Percentiles rank a stretch among this genome's conserved stretches.
phyloP scores from a whole-genome alignment of 1,284 basidiomycete species.

The Phellopilus nigrolimitatus region DNA sequence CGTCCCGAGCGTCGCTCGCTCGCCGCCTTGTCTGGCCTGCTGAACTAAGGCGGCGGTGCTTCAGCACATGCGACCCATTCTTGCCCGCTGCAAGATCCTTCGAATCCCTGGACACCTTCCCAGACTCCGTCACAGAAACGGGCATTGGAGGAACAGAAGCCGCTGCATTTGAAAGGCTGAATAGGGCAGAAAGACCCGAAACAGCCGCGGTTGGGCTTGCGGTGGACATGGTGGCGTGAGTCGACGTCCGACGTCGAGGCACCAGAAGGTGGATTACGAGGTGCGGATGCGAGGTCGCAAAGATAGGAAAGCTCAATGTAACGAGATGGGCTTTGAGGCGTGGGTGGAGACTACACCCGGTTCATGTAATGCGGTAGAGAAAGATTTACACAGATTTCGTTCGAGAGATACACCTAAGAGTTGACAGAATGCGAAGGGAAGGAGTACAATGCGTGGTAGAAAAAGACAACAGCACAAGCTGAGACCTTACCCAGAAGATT shows the following conservation, averaged over 20 bases:
- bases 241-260: not conserved
- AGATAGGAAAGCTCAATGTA: not conserved
- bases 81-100: conserved; percentile 15
- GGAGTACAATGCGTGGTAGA: conserved; percentile 1
- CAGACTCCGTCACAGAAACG: not conserved
- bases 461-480: not conserved
- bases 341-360: not conserved
- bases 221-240: conserved; percentile 1
- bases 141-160: conserved; percentile 20
- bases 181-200: conserved; percentile 20
- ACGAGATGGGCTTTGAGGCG: not conserved
- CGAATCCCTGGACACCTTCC: conserved; percentile 4
- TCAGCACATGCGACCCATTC: conserved; percentile 25
- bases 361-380: conserved; percentile 7
- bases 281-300: not conserved
- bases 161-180: conserved; percentile 20
- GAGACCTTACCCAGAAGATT: conserved; percentile 8
- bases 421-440: not conserved
- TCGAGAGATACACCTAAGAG: not conserved
- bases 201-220: not conserved
- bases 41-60: conserved; percentile 64
- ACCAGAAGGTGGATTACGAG: not conserved
- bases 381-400: conserved; percentile 1
- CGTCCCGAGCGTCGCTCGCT: conserved; percentile 71
- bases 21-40: conserved; percentile 62